Conservation (phyloP, 129 eudicot species). For the Solidago caesia region DNA sequence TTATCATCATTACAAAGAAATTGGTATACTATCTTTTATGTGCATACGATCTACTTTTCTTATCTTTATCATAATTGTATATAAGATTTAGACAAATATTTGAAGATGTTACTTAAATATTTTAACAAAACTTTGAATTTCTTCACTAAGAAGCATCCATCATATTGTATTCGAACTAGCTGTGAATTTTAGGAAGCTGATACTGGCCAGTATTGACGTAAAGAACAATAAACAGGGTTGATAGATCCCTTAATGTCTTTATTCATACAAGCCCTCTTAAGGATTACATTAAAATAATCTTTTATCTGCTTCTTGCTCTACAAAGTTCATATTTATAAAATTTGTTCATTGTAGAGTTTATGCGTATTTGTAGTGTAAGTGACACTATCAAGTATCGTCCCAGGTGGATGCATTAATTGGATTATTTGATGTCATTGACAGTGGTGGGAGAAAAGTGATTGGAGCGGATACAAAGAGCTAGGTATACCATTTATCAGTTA, state of each 20-base stretch:
- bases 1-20: not conserved
- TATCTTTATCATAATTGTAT: not conserved
- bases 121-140: not conserved
- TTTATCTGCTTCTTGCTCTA: not conserved
- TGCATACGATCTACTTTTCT: not conserved
- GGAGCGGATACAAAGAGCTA: slow-evolving; percentile 98
- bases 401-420: slow-evolving; percentile 90
- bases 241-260: not conserved
- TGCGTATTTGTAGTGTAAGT: not conserved
- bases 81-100: not conserved
- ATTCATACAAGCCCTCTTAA: not conserved
- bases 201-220: not conserved
- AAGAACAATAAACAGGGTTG: not conserved
- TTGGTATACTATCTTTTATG: not conserved
- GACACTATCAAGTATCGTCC: slow-evolving; percentile 56
- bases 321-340: not conserved
- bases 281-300: not conserved
- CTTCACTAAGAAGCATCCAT: not conserved
- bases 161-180: not conserved
- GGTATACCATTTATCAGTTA: slow-evolving; percentile 41
- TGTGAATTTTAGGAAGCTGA: not conserved
- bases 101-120: not conserved
- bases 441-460: slow-evolving; percentile 99
- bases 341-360: not conserved
- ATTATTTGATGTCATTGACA: slow-evolving; percentile 95